These are phyloP conservation scores for Xylaria sp. DNA, from an alignment of 495 filamentous ascomycete species.

Conservation along the genomic window DNA sequence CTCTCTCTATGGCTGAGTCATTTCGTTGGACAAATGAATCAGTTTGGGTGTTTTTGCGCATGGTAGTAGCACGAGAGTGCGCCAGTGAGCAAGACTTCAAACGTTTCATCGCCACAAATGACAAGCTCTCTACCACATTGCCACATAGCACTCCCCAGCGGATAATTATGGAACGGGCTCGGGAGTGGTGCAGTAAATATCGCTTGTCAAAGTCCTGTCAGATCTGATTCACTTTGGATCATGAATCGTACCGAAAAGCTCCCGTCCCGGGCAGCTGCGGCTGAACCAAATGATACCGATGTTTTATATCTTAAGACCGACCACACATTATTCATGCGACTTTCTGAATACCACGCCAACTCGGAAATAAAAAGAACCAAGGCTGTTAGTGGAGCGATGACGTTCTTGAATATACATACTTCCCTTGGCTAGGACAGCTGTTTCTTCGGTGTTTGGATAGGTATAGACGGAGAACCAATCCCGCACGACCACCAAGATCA, in stretches of 20 bases:
- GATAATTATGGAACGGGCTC: conserved; percentile 36
- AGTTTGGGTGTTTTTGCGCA: conserved; percentile 64
- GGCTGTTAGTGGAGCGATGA: not conserved
- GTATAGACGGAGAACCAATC: not conserved
- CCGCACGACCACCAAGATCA: not conserved
- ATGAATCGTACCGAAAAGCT: conserved; percentile 15
- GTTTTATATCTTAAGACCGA: not conserved
- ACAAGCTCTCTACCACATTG: conserved; percentile 31
- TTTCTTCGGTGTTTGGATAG: not conserved
- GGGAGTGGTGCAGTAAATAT: conserved; percentile 37
- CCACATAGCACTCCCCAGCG: conserved; percentile 28
- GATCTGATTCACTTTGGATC: conserved; percentile 12
- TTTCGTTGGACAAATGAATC: conserved; percentile 61
- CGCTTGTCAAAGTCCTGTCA: conserved; percentile 22
- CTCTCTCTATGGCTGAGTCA: conserved; percentile 49
- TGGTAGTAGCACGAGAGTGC: conserved; percentile 44
- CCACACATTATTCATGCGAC: conserved; percentile 8
- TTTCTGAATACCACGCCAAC: not conserved
- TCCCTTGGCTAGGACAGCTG: not conserved
- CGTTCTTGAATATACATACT: not conserved
- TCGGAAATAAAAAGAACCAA: not conserved
- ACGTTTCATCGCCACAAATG: conserved; percentile 39
- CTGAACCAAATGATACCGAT: conserved; percentile 7
- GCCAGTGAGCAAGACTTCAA: conserved; percentile 39
- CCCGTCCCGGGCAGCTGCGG: not conserved